phyloP scores from a whole-genome alignment of 805 yeast genomes.

The Lipomyces mesembrius region DNA sequence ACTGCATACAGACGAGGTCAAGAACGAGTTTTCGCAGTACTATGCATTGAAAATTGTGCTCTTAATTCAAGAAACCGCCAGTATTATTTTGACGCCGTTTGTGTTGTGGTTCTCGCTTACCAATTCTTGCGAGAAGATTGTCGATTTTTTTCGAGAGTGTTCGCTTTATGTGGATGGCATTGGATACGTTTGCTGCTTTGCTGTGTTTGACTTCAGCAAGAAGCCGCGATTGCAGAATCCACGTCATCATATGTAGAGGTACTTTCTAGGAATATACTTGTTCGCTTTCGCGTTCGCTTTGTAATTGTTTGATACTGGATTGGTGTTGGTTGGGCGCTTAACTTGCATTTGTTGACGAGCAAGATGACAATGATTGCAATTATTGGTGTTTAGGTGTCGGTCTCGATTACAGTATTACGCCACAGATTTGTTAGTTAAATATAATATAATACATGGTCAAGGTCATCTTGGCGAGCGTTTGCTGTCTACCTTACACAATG shows the following conservation, averaged over 20 bases:
- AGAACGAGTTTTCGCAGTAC: slow-evolving; percentile 76
- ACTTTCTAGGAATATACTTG: background rate
- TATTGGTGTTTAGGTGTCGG: background rate
- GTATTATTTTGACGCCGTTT: slow-evolving; percentile 84
- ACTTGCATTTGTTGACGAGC: background rate
- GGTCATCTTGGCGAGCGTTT: background rate
- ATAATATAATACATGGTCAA: background rate
- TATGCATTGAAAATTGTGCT: slow-evolving; percentile 75
- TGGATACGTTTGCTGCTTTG: slow-evolving; percentile 93
- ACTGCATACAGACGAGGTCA: slow-evolving; percentile 81
- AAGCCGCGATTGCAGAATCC: slow-evolving; percentile 12
- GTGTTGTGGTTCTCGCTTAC: slow-evolving; percentile 87
- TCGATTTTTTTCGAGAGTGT: slow-evolving; percentile 89
- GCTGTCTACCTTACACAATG: background rate
- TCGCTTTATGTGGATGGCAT: slow-evolving; percentile 91
- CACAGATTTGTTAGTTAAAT: background rate
- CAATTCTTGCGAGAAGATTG: slow-evolving; percentile 68
- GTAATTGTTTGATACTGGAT: background rate
- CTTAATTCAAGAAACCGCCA: slow-evolving; percentile 75
- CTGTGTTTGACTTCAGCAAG: slow-evolving; percentile 83
- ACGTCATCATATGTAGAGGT: background rate
- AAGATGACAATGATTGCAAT: background rate
- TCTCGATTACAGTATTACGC: background rate
- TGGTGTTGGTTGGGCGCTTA: background rate
- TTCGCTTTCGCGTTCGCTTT: background rate